Conservation (phyloP, 306 rosid species). For the Dryas octopetala region DNA sequence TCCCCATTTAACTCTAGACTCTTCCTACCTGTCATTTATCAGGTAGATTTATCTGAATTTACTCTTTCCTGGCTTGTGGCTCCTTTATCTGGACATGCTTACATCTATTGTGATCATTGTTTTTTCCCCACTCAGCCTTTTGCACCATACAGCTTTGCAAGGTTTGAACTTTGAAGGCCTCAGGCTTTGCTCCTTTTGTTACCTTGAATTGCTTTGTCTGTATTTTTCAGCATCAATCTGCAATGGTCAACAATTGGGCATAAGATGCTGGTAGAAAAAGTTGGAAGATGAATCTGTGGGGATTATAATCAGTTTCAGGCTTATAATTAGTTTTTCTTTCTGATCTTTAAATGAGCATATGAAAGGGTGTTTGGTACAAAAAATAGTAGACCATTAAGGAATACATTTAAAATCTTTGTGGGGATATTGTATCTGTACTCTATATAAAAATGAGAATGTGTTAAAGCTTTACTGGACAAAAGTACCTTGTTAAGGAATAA, state of each 20-base stretch:
- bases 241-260: background rate
- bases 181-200: background rate
- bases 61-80: background rate
- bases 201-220: background rate
- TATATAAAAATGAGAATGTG: no score
- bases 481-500: no score
- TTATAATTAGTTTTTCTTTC: background rate
- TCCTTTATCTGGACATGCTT: background rate
- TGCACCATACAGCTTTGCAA: no score
- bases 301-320: background rate
- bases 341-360: no score
- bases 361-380: no score
- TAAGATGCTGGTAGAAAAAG: background rate
- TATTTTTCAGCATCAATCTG: background rate
- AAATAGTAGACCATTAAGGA: no score
- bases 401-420: no score
- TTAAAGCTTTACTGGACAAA: no score
- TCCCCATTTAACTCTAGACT: background rate
- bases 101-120: background rate
- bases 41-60: background rate
- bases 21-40: background rate
- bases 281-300: background rate
- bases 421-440: no score
- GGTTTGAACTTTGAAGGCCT: background rate
- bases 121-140: background rate